A percentile compares a stretch with the other conserved stretches of the same genome.
These are phyloP conservation scores for Aristolochia californica DNA, from an alignment of 164 flowering plant species.

Conservation along the genomic window DNA sequence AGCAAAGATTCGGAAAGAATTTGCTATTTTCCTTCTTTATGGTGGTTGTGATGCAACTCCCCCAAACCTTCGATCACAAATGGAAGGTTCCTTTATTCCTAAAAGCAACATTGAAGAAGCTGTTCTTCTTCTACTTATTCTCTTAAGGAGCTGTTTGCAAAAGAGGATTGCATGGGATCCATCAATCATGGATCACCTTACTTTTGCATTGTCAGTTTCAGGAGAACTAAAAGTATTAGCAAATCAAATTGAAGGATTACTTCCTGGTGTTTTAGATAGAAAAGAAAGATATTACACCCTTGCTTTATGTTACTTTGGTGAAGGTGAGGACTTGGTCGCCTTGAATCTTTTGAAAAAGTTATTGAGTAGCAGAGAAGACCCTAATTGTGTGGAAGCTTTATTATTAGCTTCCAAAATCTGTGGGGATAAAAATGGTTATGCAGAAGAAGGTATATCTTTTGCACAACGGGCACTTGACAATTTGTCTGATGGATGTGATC, in stretches of 20 bases:
- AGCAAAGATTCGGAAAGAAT: conserved; percentile 70
- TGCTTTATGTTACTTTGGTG: conserved; percentile 76
- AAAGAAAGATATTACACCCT: conserved; percentile 42
- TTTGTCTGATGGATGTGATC: conserved; percentile 30
- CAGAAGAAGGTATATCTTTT: conserved; percentile 57
- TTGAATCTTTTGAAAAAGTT: conserved; percentile 56
- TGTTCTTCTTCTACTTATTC: conserved; percentile 52
- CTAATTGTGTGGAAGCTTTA: conserved; percentile 32
- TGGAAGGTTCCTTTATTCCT: conserved; percentile 71
- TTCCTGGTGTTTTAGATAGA: conserved; percentile 44
- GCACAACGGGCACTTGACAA: conserved; percentile 27
- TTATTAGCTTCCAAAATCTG: conserved; percentile 80
- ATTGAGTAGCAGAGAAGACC: conserved; percentile 36
- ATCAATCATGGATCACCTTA: conserved; percentile 66
- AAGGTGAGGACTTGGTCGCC: conserved; percentile 50
- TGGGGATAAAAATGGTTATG: conserved; percentile 22
- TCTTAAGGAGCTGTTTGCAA: conserved; percentile 41
- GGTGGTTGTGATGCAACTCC: conserved; percentile 74
- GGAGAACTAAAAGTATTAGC: conserved; percentile 51
- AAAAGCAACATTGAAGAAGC: conserved; percentile 90
- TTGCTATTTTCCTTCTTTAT: conserved; percentile 77
- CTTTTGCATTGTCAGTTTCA: conserved; percentile 65
- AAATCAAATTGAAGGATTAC: conserved; percentile 53
- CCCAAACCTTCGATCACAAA: conserved; percentile 70
- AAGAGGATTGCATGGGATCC: conserved; percentile 67